Percentiles rank a stretch among this genome's conserved stretches.
These are phyloP conservation scores for Xerocomellus intermedius DNA, from an alignment of 768 basidiomycete genomes.

Conservation along the genomic window DNA sequence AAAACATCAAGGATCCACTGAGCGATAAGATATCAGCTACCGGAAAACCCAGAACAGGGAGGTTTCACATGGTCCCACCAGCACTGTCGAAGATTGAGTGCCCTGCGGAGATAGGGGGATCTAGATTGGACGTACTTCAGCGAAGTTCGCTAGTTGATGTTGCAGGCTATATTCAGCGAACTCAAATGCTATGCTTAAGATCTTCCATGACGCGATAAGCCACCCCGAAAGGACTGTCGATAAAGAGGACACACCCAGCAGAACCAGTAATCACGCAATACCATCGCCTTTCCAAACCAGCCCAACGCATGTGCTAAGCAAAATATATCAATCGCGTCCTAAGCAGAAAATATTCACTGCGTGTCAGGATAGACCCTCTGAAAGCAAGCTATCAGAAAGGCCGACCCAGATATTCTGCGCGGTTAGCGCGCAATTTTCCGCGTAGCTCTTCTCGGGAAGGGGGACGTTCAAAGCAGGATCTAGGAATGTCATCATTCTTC, in stretches of 20 bases:
- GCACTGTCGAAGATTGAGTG: constrained; percentile 47
- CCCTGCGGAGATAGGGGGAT: constrained; percentile 17
- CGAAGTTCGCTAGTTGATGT: constrained; percentile 86
- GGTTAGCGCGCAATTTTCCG: constrained; percentile 73
- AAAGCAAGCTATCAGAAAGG: background rate
- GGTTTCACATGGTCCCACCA: constrained; percentile 89
- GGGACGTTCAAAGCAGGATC: constrained; percentile 70
- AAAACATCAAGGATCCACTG: constrained; percentile 88
- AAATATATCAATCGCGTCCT: constrained; percentile 85
- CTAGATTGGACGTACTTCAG: constrained; percentile 55
- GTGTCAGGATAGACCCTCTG: background rate
- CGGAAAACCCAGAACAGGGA: background rate
- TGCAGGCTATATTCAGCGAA: constrained; percentile 86
- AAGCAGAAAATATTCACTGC: background rate
- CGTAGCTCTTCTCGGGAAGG: constrained; percentile 83
- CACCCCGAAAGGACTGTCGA: background rate
- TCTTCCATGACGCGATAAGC: constrained; percentile 43
- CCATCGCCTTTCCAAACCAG: constrained; percentile 91
- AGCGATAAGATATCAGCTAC: constrained; percentile 13
- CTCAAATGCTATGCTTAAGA: constrained; percentile 84
- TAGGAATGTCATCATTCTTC: constrained; percentile 75
- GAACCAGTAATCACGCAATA: constrained; percentile 90
- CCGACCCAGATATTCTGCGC: constrained; percentile 64
- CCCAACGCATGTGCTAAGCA: constrained; percentile 82
- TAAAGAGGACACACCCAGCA: constrained; percentile 65